Conservation (phyloP, 1,139 yeast genomes). For the Hanseniaspora gamundiae region DNA sequence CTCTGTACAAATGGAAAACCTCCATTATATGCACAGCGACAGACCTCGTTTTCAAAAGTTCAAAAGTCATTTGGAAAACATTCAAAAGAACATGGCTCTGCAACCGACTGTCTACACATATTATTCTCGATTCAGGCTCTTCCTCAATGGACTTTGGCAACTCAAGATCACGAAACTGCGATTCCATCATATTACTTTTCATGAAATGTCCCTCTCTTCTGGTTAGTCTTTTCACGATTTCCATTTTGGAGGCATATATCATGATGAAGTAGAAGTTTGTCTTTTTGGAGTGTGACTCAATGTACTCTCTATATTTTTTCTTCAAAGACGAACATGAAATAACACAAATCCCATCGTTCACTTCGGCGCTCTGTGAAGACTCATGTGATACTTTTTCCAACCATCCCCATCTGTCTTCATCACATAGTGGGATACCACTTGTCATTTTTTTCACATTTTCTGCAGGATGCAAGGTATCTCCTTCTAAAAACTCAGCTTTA, state of each 20-base stretch:
- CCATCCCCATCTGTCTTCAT: slow-evolving; percentile 93
- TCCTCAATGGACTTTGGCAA: slow-evolving; percentile 38
- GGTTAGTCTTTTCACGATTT: slow-evolving; percentile 45
- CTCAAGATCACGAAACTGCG: slow-evolving; percentile 67
- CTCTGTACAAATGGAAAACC: slow-evolving; percentile 6
- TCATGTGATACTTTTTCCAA: slow-evolving; percentile 37
- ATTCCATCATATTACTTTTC: slow-evolving; percentile 72
- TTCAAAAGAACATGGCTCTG: slow-evolving; percentile 25
- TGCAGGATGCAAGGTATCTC: slow-evolving; percentile 68
- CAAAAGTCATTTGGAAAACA: slow-evolving; percentile 7
- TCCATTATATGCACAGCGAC: slow-evolving; percentile 6
- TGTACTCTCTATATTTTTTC: slow-evolving; percentile 50
- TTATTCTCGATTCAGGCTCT: slow-evolving; percentile 20
- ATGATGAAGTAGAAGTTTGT: slow-evolving; percentile 51
- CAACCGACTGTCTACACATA: slow-evolving; percentile 21
- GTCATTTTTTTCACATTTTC: slow-evolving; percentile 75
- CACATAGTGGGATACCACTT: slow-evolving; percentile 64
- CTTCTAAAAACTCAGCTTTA: slow-evolving; percentile 59
- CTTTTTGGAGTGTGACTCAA: slow-evolving; percentile 24
- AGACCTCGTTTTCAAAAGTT: slow-evolving; percentile 5
- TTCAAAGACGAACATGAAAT: slow-evolving; percentile 84
- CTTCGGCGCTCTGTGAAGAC: slow-evolving; percentile 29
- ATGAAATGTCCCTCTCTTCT: slow-evolving; percentile 66
- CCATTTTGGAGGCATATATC: slow-evolving; percentile 51
- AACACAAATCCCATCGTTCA: slow-evolving; percentile 31